These are phyloP conservation scores for Candida ovalis DNA, from an alignment of 805 yeast genomes.

Conservation along the genomic window DNA sequence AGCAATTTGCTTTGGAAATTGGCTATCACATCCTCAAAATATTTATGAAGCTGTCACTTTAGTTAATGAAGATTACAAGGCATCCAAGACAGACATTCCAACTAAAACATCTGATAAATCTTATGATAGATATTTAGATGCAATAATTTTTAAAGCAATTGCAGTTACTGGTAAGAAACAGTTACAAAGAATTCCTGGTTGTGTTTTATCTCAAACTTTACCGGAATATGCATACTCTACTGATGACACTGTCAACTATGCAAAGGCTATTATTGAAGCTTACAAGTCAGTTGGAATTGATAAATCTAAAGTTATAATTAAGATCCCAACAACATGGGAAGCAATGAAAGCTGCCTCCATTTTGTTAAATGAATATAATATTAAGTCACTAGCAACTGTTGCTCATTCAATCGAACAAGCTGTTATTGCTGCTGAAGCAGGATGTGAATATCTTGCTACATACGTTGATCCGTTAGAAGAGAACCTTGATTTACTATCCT, in stretches of 20 bases:
- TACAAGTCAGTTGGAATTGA: slow-evolving; percentile 28
- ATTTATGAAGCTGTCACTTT: slow-evolving; percentile 12
- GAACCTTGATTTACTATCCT: slow-evolving; percentile 22
- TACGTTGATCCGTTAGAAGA: slow-evolving; percentile 30
- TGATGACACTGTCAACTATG: slow-evolving; percentile 20
- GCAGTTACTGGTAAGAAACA: slow-evolving; percentile 19
- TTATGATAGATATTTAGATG: slow-evolving; percentile 8
- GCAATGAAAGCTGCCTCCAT: slow-evolving; percentile 26
- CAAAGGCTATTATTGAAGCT: slow-evolving; percentile 24
- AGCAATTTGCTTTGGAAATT: slow-evolving; percentile 16
- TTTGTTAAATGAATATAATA: slow-evolving; percentile 16
- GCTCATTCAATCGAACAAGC: slow-evolving; percentile 32
- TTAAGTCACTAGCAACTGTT: slow-evolving; percentile 32
- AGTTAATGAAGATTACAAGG: slow-evolving; percentile 3
- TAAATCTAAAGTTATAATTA: slow-evolving; percentile 27
- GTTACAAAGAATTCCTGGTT: slow-evolving; percentile 11
- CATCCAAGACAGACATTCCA: slow-evolving; percentile 2
- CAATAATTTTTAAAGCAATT: slow-evolving; percentile 14
- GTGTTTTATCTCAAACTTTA: slow-evolving; percentile 21
- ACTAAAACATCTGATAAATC: slow-evolving; percentile 1
- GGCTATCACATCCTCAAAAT: slow-evolving; percentile 15
- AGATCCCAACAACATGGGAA: slow-evolving; percentile 32
- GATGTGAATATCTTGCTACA: slow-evolving; percentile 29
- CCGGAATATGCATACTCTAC: slow-evolving; percentile 16
- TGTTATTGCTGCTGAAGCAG: slow-evolving; percentile 33